Percentiles rank a stretch among this genome's conserved stretches.
Evolutionary conservation across 768 basidiomycete genomes (phyloP).

Genomic region (Chalciporus piperatus): DNA sequence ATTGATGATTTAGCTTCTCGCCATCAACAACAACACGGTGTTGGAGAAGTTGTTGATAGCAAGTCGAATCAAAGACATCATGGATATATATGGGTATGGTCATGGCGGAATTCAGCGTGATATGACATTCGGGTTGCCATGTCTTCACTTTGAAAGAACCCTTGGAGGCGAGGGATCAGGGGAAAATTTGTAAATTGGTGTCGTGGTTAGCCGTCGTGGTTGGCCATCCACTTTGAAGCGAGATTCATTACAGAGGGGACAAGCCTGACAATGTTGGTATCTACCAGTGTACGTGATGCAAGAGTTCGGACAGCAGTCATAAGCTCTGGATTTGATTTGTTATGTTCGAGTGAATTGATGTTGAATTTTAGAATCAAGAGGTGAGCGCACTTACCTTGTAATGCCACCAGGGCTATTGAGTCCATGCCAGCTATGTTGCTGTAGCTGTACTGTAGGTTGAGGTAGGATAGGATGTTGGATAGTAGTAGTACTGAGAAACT

Average conservation of each 20-base stretch:
- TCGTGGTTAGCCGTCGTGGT: too few relatives aligned
- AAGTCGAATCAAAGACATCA: conserved; percentile 37
- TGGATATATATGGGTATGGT: too few relatives aligned
- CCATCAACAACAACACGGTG: conserved; percentile 29
- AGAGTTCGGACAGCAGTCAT: not conserved
- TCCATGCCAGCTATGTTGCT: too few relatives aligned
- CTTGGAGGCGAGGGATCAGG: conserved; percentile 36
- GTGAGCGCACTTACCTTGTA: too few relatives aligned
- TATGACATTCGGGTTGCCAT: too few relatives aligned
- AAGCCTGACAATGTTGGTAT: conserved; percentile 13
- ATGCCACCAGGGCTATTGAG: too few relatives aligned
- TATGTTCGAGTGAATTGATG: too few relatives aligned
- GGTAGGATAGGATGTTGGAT: too few relatives aligned
- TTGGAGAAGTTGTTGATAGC: conserved; percentile 28
- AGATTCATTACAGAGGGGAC: conserved; percentile 36
- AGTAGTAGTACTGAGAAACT: too few relatives aligned
- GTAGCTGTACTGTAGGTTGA: too few relatives aligned
- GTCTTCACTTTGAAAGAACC: conserved; percentile 15
- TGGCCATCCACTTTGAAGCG: conserved; percentile 19
- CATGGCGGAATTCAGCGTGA: too few relatives aligned
- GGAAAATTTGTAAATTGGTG: conserved; percentile 38
- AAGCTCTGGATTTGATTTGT: not conserved
- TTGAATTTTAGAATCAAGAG: too few relatives aligned
- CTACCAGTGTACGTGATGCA: conserved; percentile 3
- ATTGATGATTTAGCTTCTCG: conserved; percentile 19